Evolutionary conservation across 257 asterid species (phyloP).

Genomic region (Salvia hispanica): DNA sequence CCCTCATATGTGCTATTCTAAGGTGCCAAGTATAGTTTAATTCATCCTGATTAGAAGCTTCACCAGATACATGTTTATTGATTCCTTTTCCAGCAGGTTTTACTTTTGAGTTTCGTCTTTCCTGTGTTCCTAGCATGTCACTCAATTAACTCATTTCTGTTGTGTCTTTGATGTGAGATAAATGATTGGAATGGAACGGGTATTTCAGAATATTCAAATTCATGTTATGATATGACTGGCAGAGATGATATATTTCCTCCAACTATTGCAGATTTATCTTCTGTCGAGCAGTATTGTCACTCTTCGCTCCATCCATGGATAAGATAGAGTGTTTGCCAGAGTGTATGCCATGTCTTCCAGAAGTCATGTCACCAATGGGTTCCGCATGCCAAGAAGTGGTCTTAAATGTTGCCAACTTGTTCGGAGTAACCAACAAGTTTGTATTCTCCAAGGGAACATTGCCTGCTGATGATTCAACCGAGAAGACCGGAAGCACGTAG

Average conservation of each 20-base stretch:
- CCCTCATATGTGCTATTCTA: conserved; percentile 13
- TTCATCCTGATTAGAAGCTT: conserved; percentile 14
- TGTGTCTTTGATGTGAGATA: conserved; percentile 10
- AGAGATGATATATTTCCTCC: conserved; percentile 18
- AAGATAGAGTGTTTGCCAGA: conserved; percentile 71
- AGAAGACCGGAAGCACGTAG: not conserved
- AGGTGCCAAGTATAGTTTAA: conserved; percentile 2
- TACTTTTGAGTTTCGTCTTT: conserved; percentile 12
- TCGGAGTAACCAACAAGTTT: conserved; percentile 66
- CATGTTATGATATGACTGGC: conserved; percentile 13
- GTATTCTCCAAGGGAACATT: conserved; percentile 42
- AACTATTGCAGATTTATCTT: conserved; percentile 72
- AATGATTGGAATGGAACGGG: not conserved
- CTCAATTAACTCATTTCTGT: not conserved
- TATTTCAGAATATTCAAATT: conserved; percentile 4
- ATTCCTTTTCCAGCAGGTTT: not conserved
- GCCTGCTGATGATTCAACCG: conserved; percentile 34
- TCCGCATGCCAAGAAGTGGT: conserved; percentile 57
- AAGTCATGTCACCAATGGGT: conserved; percentile 55
- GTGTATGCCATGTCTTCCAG: conserved; percentile 82
- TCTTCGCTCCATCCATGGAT: conserved; percentile 51
- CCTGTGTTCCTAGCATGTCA: not conserved
- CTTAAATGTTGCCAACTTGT: conserved; percentile 57
- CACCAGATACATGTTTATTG: not conserved
- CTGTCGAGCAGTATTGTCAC: conserved; percentile 67